A percentile compares a stretch with the other conserved stretches of the same genome.
Evolutionary conservation across 441 rosid species (phyloP).

Genomic region (Pelargonium myrrhifolium): DNA sequence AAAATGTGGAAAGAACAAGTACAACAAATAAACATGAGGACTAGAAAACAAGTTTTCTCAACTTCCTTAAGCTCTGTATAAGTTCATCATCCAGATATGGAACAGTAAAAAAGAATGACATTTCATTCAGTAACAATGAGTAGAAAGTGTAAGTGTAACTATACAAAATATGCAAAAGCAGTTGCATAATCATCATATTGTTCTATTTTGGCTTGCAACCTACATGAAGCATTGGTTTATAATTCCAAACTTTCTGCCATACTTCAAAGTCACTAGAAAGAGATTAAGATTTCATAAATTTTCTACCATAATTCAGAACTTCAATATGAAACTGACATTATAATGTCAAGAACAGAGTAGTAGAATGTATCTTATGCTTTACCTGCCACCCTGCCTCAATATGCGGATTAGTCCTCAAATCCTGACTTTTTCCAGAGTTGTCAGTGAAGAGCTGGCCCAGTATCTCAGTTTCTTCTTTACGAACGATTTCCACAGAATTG

Average conservation of each 20-base stretch:
- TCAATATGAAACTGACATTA: neutral
- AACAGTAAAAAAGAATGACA: too few relatives aligned
- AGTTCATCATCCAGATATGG: too few relatives aligned
- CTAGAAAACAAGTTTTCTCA: too few relatives aligned
- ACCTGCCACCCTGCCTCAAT: slow-evolving; percentile 52
- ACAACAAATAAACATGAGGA: too few relatives aligned
- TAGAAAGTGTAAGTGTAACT: too few relatives aligned
- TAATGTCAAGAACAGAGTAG: neutral
- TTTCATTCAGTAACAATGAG: too few relatives aligned
- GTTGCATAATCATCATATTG: neutral
- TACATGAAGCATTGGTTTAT: neutral
- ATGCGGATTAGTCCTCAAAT: slow-evolving; percentile 36
- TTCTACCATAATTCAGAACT: neutral
- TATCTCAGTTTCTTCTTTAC: slow-evolving; percentile 39
- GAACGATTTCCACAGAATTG: slow-evolving; percentile 23
- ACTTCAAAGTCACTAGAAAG: neutral
- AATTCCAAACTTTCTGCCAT: neutral
- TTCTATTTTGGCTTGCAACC: neutral
- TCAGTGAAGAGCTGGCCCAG: slow-evolving; percentile 36
- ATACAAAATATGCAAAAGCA: too few relatives aligned
- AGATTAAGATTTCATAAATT: slow-evolving; percentile 2
- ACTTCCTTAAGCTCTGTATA: too few relatives aligned
- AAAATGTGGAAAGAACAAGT: too few relatives aligned
- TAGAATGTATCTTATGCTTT: slow-evolving; percentile 6
- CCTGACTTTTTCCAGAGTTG: slow-evolving; percentile 36